Percentiles rank a stretch among this genome's conserved stretches.
Evolutionary conservation across 2,329 filamentous ascomycete species (phyloP).

Genomic region (Penicillium crustosum): DNA sequence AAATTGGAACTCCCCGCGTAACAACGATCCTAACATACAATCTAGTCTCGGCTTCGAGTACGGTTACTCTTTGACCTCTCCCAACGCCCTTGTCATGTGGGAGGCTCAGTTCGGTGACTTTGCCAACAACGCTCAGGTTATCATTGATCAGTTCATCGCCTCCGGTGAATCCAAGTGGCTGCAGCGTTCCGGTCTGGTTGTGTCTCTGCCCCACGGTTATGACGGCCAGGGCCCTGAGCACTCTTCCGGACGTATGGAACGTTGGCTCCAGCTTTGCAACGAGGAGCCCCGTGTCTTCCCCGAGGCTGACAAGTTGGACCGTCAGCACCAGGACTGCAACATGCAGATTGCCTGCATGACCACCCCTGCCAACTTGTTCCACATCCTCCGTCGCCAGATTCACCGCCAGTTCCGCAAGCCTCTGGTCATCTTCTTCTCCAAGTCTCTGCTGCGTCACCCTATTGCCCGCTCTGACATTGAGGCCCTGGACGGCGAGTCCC

Average conservation of each 20-base stretch:
- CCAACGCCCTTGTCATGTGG: conserved; percentile 98
- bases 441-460: conserved; percentile 91
- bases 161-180: conserved; percentile 99
- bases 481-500: conserved; percentile 84
- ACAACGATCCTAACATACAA: conserved; percentile 56
- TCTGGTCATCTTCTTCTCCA: conserved; percentile 97
- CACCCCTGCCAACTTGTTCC: conserved; percentile 93
- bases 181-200: conserved; percentile 92
- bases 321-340: conserved; percentile 99
- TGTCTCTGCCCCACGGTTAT: conserved; percentile 96
- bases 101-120: conserved; percentile 99
- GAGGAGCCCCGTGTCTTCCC: conserved; percentile 96
- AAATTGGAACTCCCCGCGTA: not conserved
- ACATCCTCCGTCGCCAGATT: conserved; percentile 94
- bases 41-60: conserved; percentile 93
- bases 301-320: conserved; percentile 79
- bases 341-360: conserved; percentile 99
- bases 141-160: conserved; percentile 98
- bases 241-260: conserved; percentile 94
- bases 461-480: conserved; percentile 85
- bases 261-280: conserved; percentile 95
- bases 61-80: conserved; percentile 94
- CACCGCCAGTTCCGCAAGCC: conserved; percentile 99
- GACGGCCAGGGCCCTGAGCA: conserved; percentile 98
- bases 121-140: conserved; percentile 98